phyloP scores from a whole-genome alignment of 2,329 filamentous ascomycete species.

The Escovopsis weberi region DNA sequence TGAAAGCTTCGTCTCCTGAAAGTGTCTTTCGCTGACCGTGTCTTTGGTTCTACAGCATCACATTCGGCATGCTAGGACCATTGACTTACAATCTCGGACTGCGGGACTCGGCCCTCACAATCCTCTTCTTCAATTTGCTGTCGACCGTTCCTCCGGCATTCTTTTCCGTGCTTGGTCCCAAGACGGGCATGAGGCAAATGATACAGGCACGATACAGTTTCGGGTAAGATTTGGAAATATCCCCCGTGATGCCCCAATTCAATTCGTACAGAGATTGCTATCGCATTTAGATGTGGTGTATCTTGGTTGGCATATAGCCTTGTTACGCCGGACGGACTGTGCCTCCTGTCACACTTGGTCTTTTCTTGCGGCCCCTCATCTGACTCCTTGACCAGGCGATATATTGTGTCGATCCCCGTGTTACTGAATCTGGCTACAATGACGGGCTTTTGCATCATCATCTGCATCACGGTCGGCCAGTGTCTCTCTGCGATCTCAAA shows the following conservation, averaged over 20 bases:
- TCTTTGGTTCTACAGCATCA: slow-evolving; percentile 27
- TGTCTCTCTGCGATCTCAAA: slow-evolving; percentile 39
- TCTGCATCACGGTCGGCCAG: slow-evolving; percentile 45
- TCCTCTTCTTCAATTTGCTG: slow-evolving; percentile 47
- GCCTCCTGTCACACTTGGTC: background rate
- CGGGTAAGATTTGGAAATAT: slow-evolving; percentile 23
- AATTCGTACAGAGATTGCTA: no score
- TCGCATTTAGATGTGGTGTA: no score
- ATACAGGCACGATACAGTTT: slow-evolving; percentile 50
- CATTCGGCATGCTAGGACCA: slow-evolving; percentile 49
- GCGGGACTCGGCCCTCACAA: slow-evolving; percentile 41
- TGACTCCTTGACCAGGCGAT: slow-evolving; percentile 23
- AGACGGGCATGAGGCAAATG: slow-evolving; percentile 51
- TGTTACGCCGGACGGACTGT: background rate
- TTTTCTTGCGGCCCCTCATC: slow-evolving; percentile 1
- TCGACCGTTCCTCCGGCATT: slow-evolving; percentile 40
- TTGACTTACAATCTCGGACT: slow-evolving; percentile 38
- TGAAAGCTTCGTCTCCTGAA: background rate
- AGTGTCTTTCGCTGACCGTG: background rate
- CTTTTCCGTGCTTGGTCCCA: slow-evolving; percentile 42
- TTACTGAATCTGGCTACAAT: slow-evolving; percentile 48
- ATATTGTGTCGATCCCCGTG: slow-evolving; percentile 43
- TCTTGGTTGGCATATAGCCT: no score
- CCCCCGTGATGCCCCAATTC: background rate
- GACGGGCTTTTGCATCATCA: slow-evolving; percentile 48